Percentiles rank a stretch among this genome's conserved stretches.
phyloP scores from a whole-genome alignment of 1,284 basidiomycete genomes.

The Microbotryum silenes-acaulis region DNA sequence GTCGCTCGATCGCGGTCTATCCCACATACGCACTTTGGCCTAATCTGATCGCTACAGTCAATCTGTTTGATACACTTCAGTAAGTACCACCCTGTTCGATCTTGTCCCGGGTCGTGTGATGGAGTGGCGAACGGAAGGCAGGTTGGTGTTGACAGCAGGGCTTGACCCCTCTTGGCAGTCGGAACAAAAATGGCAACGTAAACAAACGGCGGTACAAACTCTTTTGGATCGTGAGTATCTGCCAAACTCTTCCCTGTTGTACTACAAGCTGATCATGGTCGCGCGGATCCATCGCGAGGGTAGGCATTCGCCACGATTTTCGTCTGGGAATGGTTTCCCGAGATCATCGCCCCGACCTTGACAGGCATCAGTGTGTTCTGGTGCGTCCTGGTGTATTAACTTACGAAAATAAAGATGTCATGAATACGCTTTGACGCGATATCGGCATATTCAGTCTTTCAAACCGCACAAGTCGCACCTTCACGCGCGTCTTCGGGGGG shows the following conservation, averaged over 20 bases:
- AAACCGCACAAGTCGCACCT: constrained; percentile 49
- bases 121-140: constrained; percentile 44
- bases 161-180: constrained; percentile 44
- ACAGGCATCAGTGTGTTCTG: constrained; percentile 47
- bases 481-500: constrained; percentile 58
- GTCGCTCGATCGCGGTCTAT: constrained; percentile 4
- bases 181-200: constrained; percentile 41
- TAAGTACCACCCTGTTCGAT: background rate
- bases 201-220: constrained; percentile 23
- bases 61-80: constrained; percentile 52
- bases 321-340: constrained; percentile 34
- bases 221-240: constrained; percentile 25
- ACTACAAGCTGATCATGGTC: too few relatives aligned
- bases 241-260: too few relatives aligned
- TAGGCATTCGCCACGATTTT: constrained; percentile 26
- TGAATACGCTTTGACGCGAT: too few relatives aligned
- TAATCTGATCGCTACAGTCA: constrained; percentile 44
- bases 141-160: constrained; percentile 51
- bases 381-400: constrained; percentile 51
- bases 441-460: constrained; percentile 33
- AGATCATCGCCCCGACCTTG: constrained; percentile 46
- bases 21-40: constrained; percentile 10
- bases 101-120: background rate
- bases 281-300: too few relatives aligned
- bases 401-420: constrained; percentile 5